A percentile compares a stretch with the other conserved stretches of the same genome.
phyloP scores from a whole-genome alignment of 495 filamentous ascomycete genomes.

The Apodospora peruviana region DNA sequence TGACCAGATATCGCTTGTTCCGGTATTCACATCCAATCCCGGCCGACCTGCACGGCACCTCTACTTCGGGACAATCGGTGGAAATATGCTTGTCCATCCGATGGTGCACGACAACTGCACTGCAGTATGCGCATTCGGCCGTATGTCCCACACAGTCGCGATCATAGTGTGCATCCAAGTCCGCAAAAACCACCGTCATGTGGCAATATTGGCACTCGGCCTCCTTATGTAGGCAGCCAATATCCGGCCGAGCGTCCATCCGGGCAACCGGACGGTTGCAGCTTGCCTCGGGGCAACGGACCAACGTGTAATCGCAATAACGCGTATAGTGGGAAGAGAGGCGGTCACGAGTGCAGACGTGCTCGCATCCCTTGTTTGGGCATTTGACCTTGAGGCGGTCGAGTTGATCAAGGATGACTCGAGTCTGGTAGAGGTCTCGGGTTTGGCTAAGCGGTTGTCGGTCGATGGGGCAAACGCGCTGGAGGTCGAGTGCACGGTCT shows the following conservation, averaged over 20 bases:
- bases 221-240: constrained; percentile 45
- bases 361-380: constrained; percentile 62
- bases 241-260: constrained; percentile 22
- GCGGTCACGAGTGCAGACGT: constrained; percentile 57
- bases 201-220: constrained; percentile 43
- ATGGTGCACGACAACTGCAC: constrained; percentile 29
- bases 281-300: constrained; percentile 54
- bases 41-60: constrained; percentile 36
- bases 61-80: constrained; percentile 34
- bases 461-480: constrained; percentile 47
- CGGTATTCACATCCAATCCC: constrained; percentile 33
- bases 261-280: constrained; percentile 38
- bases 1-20: constrained; percentile 26
- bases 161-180: constrained; percentile 38
- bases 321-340: constrained; percentile 68
- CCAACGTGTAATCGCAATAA: constrained; percentile 62
- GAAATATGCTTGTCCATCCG: constrained; percentile 32
- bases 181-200: constrained; percentile 25
- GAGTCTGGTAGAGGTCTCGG: constrained; percentile 18
- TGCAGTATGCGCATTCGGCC: constrained; percentile 33
- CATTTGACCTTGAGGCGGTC: constrained; percentile 73
- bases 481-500: constrained; percentile 48
- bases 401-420: constrained; percentile 55
- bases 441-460: constrained; percentile 34
- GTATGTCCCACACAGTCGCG: constrained; percentile 26